phyloP scores from a whole-genome alignment of 2,329 filamentous ascomycete genomes.

The Hawksworthiomyces lignivorus region DNA sequence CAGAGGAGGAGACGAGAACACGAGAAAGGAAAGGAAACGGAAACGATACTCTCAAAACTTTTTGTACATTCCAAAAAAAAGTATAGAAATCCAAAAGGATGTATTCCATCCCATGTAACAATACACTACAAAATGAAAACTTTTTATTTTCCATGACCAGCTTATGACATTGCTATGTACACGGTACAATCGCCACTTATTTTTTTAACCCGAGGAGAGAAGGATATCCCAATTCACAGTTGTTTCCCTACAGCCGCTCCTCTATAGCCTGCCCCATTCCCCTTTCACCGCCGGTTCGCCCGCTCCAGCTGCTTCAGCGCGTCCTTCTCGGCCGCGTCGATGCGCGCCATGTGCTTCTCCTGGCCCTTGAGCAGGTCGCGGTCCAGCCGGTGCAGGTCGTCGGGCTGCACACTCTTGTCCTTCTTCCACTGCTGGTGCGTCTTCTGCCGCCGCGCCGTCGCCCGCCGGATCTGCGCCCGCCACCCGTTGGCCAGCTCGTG shows the following conservation, averaged over 20 bases:
- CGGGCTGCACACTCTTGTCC: conserved; percentile 34
- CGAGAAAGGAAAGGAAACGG: too few species aligned
- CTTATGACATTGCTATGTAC: too few species aligned
- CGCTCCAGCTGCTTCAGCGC: conserved; percentile 32
- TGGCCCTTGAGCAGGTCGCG: conserved; percentile 43
- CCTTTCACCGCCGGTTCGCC: background rate
- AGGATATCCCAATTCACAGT: too few species aligned
- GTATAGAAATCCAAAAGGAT: too few species aligned
- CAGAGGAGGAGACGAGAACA: too few species aligned
- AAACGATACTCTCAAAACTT: too few species aligned
- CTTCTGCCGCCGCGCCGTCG: conserved; percentile 33
- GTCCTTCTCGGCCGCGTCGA: conserved; percentile 43
- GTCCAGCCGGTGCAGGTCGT: conserved; percentile 33
- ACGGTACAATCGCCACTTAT: too few species aligned
- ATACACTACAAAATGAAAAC: background rate
- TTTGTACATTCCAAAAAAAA: too few species aligned
- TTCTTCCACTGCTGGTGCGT: conserved; percentile 43
- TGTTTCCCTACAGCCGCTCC: too few species aligned
- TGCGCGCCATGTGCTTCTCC: conserved; percentile 44
- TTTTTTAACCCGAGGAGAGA: too few species aligned
- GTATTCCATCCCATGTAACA: conserved; percentile 4
- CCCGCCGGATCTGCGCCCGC: conserved; percentile 38
- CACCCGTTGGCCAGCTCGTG: conserved; percentile 42
- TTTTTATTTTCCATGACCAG: too few species aligned
- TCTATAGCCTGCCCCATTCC: too few species aligned